Percentiles rank a stretch among this genome's conserved stretches.
Conservation (phyloP, 805 yeast genomes). For the Saturnispora halmiae region DNA sequence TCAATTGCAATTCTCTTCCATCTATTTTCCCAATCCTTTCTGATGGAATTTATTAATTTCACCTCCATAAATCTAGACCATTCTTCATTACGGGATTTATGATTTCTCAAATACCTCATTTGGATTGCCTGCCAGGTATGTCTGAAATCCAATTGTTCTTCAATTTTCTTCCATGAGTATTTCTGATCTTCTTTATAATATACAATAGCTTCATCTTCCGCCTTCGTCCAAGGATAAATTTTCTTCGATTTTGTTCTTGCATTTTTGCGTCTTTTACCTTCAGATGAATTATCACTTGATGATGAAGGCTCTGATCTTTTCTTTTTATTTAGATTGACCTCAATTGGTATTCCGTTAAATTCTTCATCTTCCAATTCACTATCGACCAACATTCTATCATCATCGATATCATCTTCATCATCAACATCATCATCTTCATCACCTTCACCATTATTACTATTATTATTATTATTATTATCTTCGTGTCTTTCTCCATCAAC, state of each 20-base stretch:
- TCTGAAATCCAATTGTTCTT: conserved; percentile 23
- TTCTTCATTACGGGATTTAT: conserved; percentile 28
- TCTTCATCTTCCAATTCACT: conserved; percentile 3
- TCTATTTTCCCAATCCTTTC: conserved; percentile 34
- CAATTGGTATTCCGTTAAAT: conserved; percentile 7
- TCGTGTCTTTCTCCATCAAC: too few species aligned
- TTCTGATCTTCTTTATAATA: conserved; percentile 31
- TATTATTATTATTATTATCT: too few species aligned
- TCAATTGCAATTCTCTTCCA: conserved; percentile 32
- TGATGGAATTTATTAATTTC: conserved; percentile 25
- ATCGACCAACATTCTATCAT: conserved; percentile 1
- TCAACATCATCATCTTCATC: conserved; percentile 3
- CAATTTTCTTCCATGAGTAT: conserved; percentile 33
- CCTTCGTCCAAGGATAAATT: conserved; percentile 27
- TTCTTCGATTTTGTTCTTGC: conserved; percentile 5
- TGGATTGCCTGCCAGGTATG: conserved; percentile 41
- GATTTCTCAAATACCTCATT: conserved; percentile 36
- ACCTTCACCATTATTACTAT: neutral
- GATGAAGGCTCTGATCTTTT: neutral
- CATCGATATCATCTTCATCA: conserved; percentile 6
- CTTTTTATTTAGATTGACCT: conserved; percentile 2
- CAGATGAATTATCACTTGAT: neutral
- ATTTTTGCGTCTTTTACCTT: conserved; percentile 1
- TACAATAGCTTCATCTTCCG: conserved; percentile 31
- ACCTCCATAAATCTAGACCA: conserved; percentile 31